These are phyloP conservation scores for Amanita phalloides DNA, from an alignment of 768 basidiomycete species.

Conservation along the genomic window DNA sequence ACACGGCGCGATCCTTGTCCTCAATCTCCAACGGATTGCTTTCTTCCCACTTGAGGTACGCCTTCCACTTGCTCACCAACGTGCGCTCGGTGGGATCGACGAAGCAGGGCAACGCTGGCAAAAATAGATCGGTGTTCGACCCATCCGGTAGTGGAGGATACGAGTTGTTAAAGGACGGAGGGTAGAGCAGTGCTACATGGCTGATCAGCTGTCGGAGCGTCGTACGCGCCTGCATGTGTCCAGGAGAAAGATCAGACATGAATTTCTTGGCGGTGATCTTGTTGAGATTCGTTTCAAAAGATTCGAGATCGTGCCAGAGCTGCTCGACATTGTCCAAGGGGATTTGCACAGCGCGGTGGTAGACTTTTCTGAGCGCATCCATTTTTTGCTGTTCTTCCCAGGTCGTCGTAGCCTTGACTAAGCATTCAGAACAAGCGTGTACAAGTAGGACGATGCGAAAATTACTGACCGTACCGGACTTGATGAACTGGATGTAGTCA, in stretches of 20 bases:
- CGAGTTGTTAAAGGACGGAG: slow-evolving; percentile 19
- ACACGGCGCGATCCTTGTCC: slow-evolving; percentile 58
- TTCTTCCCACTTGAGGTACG: slow-evolving; percentile 93
- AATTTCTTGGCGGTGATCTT: slow-evolving; percentile 95
- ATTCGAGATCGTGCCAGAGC: slow-evolving; percentile 89
- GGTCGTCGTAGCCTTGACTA: slow-evolving; percentile 50
- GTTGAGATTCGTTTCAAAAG: slow-evolving; percentile 84
- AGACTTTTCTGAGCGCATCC: slow-evolving; percentile 85
- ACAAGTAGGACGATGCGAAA: slow-evolving; percentile 12
- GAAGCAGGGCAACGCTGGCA: slow-evolving; percentile 68
- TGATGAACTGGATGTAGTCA: slow-evolving; percentile 88
- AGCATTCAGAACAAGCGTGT: not conserved
- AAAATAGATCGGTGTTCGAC: slow-evolving; percentile 30
- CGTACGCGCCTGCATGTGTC: slow-evolving; percentile 91
- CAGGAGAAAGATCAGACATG: slow-evolving; percentile 83
- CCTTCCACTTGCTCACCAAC: slow-evolving; percentile 80
- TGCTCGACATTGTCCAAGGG: slow-evolving; percentile 89
- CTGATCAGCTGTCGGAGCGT: slow-evolving; percentile 73
- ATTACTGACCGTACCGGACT: slow-evolving; percentile 46
- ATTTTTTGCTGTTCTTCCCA: slow-evolving; percentile 97
- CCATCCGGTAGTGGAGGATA: slow-evolving; percentile 18
- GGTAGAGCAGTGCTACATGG: slow-evolving; percentile 56
- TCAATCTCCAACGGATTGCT: slow-evolving; percentile 89
- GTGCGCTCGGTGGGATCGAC: slow-evolving; percentile 52
- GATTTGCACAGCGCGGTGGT: slow-evolving; percentile 89